Base-by-base conservation (phyloP, 139 green algal genomes). In the Closterium sp. region DNA sequence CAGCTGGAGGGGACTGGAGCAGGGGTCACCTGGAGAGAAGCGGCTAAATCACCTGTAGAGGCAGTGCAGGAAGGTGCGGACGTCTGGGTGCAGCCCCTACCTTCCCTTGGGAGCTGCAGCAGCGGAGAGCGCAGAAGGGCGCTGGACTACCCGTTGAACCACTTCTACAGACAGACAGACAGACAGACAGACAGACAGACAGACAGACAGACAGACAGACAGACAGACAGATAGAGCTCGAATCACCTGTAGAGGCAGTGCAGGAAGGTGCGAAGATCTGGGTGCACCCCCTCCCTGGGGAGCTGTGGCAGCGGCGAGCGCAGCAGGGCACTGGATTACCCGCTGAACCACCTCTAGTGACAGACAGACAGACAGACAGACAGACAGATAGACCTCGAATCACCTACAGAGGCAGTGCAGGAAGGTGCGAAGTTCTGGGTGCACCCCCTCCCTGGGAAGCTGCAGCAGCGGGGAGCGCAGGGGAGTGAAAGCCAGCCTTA, bases 311-410 rank as follows among this genome's bases (percentile, higher is more conserved):
- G 91, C 5, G 96, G 94, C 87, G 91, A 95, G 89, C 95, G 94
- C 89, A 99, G 97, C 89, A 99, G 94, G 4, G 96, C 96, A 91
- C n/a, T n/a, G n/a, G n/a, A n/a, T n/a, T n/a, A n/a, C n/a, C n/a
- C n/a, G n/a, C n/a, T n/a, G n/a, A n/a, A n/a, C n/a, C n/a, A n/a
- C n/a, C n/a, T n/a, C n/a, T n/a, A n/a, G n/a, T n/a, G n/a, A n/a
- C n/a, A n/a, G n/a, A n/a, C n/a, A n/a, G n/a, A n/a, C n/a, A n/a
- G n/a, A n/a, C n/a, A n/a, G n/a, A n/a, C n/a, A n/a, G n/a, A n/a
- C n/a, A n/a, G n/a, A n/a, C n/a, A n/a, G n/a, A n/a, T n/a, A n/a
- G n/a, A n/a, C n/a, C n/a, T n/a, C n/a, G n/a, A n/a, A n/a, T 76
- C 55, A 76, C 55, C 55, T 76, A 87, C 92, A 95, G 34, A 95